Evolutionary conservation across 306 rosid species (phyloP).

Genomic region (peach (Prunus persica)): DNA sequence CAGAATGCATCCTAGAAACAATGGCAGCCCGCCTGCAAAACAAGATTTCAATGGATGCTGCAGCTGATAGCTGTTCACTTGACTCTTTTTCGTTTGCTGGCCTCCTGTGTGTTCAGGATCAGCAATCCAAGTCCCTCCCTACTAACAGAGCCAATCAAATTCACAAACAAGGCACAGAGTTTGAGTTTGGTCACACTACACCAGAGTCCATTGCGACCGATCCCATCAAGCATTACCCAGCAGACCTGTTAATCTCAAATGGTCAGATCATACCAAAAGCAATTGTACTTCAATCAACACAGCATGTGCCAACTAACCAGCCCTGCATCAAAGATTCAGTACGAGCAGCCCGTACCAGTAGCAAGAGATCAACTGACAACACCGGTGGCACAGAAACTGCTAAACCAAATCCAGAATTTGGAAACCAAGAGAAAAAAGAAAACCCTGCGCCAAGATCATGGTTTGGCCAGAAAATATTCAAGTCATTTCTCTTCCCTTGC

Average conservation of each 20-base stretch:
- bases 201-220: slow-evolving; percentile 34
- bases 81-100: slow-evolving; percentile 66
- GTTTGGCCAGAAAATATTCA: slow-evolving; percentile 43
- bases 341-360: slow-evolving; percentile 25
- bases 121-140: slow-evolving; percentile 34
- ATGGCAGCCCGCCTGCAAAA: slow-evolving; percentile 41
- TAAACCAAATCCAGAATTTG: slow-evolving; percentile 23
- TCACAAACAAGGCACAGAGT: slow-evolving; percentile 39
- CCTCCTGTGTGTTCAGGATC: slow-evolving; percentile 53
- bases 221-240: slow-evolving; percentile 40
- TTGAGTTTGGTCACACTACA: slow-evolving; percentile 39
- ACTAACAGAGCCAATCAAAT: slow-evolving; percentile 20
- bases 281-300: slow-evolving; percentile 30
- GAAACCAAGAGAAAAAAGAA: slow-evolving; percentile 28
- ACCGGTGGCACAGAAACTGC: slow-evolving; percentile 24
- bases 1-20: slow-evolving; percentile 27
- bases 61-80: slow-evolving; percentile 29
- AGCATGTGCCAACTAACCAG: slow-evolving; percentile 12
- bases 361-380: slow-evolving; percentile 29
- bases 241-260: slow-evolving; percentile 46
- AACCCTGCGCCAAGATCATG: slow-evolving; percentile 15
- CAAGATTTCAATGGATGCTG: slow-evolving; percentile 30
- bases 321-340: slow-evolving; percentile 21
- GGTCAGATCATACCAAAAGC: slow-evolving; percentile 47
- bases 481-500: slow-evolving; percentile 51